Percentiles rank a stretch among this genome's conserved stretches.
phyloP scores from a whole-genome alignment of 129 eudicot species.

The Pulicaria dysenterica region DNA sequence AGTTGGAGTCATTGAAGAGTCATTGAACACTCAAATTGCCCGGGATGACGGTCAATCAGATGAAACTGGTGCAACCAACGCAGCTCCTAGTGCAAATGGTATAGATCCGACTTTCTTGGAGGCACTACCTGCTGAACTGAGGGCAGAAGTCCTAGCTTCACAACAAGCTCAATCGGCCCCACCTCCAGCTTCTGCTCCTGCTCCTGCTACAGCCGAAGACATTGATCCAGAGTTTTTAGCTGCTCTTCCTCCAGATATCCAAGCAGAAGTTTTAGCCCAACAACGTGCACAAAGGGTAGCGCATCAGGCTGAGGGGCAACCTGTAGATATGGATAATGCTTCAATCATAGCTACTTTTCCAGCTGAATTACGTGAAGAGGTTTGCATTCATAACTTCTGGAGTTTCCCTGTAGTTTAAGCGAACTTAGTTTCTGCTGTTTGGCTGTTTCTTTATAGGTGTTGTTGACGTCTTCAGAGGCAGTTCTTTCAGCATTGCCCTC shows the following conservation, averaged over 20 bases:
- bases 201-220: slow-evolving; percentile 77
- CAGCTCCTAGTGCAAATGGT: slow-evolving; percentile 56
- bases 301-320: slow-evolving; percentile 96
- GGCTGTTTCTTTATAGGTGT: slow-evolving; percentile 53
- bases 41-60: slow-evolving; percentile 55
- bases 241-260: slow-evolving; percentile 98
- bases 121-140: slow-evolving; percentile 92
- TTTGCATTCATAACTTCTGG: slow-evolving; percentile 37
- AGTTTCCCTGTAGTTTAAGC: neutral
- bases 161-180: slow-evolving; percentile 80
- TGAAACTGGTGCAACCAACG: slow-evolving; percentile 50
- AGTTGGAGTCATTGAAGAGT: slow-evolving; percentile 49
- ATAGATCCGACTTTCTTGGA: slow-evolving; percentile 97
- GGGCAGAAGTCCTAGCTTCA: slow-evolving; percentile 95
- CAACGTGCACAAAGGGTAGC: slow-evolving; percentile 91
- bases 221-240: slow-evolving; percentile 99
- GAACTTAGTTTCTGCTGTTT: slow-evolving; percentile 19
- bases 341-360: slow-evolving; percentile 98
- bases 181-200: slow-evolving; percentile 56
- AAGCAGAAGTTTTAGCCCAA: slow-evolving; percentile 97
- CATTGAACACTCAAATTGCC: slow-evolving; percentile 39
- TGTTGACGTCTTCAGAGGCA: slow-evolving; percentile 95
- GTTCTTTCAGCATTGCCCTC: slow-evolving; percentile 96
- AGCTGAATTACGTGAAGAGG: slow-evolving; percentile 99
- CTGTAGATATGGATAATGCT: slow-evolving; percentile 98